Percentiles rank a stretch among this genome's conserved stretches.
Evolutionary conservation across 2,329 filamentous ascomycete genomes (phyloP).

Genomic region (Pezicula carpinea): DNA sequence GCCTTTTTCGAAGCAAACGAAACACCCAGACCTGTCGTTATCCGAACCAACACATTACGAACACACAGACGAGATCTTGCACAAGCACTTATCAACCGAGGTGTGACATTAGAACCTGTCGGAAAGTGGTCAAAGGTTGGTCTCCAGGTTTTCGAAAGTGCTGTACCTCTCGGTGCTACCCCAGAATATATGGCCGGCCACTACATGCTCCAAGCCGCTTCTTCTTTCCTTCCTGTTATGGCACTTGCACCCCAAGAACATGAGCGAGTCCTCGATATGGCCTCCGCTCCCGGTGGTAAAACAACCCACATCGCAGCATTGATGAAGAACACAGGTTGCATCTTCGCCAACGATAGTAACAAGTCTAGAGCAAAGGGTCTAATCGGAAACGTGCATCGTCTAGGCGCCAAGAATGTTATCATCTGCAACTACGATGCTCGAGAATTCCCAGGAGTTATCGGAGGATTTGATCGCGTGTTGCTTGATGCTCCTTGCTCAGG

Average conservation of each 20-base stretch:
- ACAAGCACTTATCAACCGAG: conserved; percentile 90
- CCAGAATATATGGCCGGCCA: conserved; percentile 96
- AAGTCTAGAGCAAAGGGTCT: conserved; percentile 92
- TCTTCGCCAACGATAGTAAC: conserved; percentile 96
- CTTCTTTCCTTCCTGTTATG: conserved; percentile 97
- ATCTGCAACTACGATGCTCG: conserved; percentile 94
- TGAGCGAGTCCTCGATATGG: conserved; percentile 89
- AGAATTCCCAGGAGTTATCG: conserved; percentile 90
- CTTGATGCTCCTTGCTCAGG: conserved; percentile 95
- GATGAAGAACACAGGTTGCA: conserved; percentile 94
- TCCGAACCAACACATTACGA: conserved; percentile 92
- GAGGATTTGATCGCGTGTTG: conserved; percentile 90
- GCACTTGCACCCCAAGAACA: conserved; percentile 89
- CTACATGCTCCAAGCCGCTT: conserved; percentile 96
- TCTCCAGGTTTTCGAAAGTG: conserved; percentile 90
- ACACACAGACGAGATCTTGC: conserved; percentile 75
- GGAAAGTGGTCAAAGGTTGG: conserved; percentile 99
- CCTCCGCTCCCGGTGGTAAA: conserved; percentile 91
- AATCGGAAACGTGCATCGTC: conserved; percentile 94
- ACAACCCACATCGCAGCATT: conserved; percentile 93
- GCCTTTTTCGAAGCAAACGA: conserved; percentile 99
- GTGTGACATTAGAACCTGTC: conserved; percentile 91
- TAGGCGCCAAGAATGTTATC: conserved; percentile 89
- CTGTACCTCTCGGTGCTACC: conserved; percentile 76
- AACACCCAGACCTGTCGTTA: conserved; percentile 85